These are phyloP conservation scores for Cladobotryum mycophilum DNA, from an alignment of 2,329 filamentous ascomycete genomes.

Conservation along the genomic window DNA sequence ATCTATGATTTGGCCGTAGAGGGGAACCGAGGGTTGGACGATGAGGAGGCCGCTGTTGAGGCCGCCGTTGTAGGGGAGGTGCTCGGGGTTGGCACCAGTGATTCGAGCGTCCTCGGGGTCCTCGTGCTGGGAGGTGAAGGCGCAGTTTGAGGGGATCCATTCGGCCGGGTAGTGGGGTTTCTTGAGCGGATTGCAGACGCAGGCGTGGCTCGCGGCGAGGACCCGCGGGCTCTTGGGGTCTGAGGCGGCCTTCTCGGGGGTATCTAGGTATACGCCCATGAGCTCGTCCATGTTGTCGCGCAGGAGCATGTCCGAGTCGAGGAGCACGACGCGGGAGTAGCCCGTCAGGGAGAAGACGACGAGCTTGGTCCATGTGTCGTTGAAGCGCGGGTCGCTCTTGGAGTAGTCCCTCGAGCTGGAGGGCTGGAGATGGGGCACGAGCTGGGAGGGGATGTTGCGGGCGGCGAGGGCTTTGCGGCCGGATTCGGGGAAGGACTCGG, in stretches of 20 bases:
- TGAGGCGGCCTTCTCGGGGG: constrained; percentile 19
- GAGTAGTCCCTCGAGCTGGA: constrained; percentile 59
- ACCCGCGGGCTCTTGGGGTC: constrained; percentile 46
- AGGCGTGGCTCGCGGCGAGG: constrained; percentile 79
- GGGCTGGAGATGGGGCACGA: constrained; percentile 67
- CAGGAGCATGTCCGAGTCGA: constrained; percentile 86
- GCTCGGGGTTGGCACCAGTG: constrained; percentile 37
- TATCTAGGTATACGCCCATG: constrained; percentile 73
- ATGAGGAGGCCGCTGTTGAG: constrained; percentile 52
- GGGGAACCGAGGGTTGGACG: constrained; percentile 41
- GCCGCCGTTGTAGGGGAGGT: constrained; percentile 39
- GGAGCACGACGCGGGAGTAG: constrained; percentile 73
- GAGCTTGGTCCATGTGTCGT: constrained; percentile 87
- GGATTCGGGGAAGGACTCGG: constrained; percentile 62
- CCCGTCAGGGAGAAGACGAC: constrained; percentile 69
- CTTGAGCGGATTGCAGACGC: constrained; percentile 75
- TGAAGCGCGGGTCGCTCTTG: constrained; percentile 74
- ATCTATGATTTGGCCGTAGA: constrained; percentile 45
- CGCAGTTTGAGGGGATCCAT: constrained; percentile 56
- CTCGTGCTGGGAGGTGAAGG: constrained; percentile 49
- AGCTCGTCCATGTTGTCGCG: constrained; percentile 84
- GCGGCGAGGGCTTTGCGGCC: constrained; percentile 63
- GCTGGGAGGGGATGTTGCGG: constrained; percentile 63
- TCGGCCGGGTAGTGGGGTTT: constrained; percentile 71
- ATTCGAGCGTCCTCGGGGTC: constrained; percentile 42